These are phyloP conservation scores for Melocanna baccifera DNA, from an alignment of 176 grass and related monocot species.

Conservation along the genomic window DNA sequence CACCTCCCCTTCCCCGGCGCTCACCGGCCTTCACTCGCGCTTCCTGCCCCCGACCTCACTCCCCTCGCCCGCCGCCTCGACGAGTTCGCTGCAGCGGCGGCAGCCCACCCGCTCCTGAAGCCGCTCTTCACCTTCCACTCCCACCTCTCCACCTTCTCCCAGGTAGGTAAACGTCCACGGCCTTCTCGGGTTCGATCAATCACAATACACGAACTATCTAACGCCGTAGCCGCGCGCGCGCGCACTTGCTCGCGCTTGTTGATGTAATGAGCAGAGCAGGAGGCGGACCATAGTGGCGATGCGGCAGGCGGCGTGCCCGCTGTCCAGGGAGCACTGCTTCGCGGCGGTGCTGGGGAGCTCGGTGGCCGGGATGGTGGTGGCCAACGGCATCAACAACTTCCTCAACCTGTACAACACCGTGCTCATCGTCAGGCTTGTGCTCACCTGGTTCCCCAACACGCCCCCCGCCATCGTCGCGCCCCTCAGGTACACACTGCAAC, in stretches of 20 bases:
- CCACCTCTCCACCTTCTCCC: slow-evolving; percentile 64
- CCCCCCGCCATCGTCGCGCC: slow-evolving; percentile 85
- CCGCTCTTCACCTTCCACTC: slow-evolving; percentile 54
- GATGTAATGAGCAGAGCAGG: slow-evolving; percentile 43
- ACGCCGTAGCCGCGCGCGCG: neutral
- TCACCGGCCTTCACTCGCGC: neutral
- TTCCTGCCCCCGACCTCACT: slow-evolving; percentile 31
- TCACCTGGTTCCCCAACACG: slow-evolving; percentile 97
- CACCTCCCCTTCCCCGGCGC: slow-evolving; percentile 35
- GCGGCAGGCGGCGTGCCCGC: slow-evolving; percentile 19
- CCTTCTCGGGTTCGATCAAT: neutral
- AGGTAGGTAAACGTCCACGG: slow-evolving; percentile 28
- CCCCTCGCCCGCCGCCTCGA: slow-evolving; percentile 54
- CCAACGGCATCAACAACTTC: slow-evolving; percentile 90
- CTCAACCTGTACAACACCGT: slow-evolving; percentile 93
- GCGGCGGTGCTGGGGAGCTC: slow-evolving; percentile 81
- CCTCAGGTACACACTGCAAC: slow-evolving; percentile 56
- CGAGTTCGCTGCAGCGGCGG: slow-evolving; percentile 50
- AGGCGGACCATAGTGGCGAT: slow-evolving; percentile 32
- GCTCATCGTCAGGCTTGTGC: slow-evolving; percentile 79
- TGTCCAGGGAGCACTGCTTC: slow-evolving; percentile 53
- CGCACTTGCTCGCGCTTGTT: neutral
- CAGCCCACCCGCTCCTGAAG: slow-evolving; percentile 60
- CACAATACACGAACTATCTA: neutral
- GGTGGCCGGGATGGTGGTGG: slow-evolving; percentile 73